Conservation (phyloP, 2,329 filamentous ascomycete species). For the Botryosphaeria dothidea region DNA sequence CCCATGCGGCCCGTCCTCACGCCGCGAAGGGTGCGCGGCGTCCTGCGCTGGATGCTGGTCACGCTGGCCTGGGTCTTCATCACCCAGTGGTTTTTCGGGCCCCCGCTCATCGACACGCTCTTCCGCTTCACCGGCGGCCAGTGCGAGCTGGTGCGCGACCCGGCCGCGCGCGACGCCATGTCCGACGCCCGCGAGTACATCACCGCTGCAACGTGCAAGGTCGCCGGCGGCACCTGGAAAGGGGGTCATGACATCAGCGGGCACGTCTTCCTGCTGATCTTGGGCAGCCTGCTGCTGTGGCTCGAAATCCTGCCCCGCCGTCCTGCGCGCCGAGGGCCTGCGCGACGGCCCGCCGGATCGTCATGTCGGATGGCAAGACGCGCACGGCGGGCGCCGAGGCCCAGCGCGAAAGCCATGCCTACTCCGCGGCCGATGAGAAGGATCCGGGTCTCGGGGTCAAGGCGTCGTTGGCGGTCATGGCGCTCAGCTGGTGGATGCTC, state of each 20-base stretch:
- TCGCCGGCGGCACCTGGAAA: constrained; percentile 78
- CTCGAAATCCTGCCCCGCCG: constrained; percentile 73
- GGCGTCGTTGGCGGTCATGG: constrained; percentile 59
- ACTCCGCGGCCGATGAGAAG: constrained; percentile 26
- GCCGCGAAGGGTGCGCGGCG: constrained; percentile 57
- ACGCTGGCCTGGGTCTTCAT: constrained; percentile 81
- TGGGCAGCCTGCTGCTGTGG: constrained; percentile 78
- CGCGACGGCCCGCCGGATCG: constrained; percentile 66
- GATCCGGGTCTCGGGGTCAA: constrained; percentile 55
- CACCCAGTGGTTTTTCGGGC: constrained; percentile 97
- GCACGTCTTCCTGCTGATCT: constrained; percentile 88
- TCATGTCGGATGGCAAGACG: constrained; percentile 66
- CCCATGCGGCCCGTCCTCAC: constrained; percentile 43
- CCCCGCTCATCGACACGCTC: constrained; percentile 83
- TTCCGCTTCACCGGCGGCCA: constrained; percentile 87
- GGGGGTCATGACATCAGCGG: constrained; percentile 97
- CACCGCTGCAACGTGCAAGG: constrained; percentile 79
- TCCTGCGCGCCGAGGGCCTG: constrained; percentile 49
- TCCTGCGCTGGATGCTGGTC: constrained; percentile 67
- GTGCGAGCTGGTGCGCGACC: constrained; percentile 64
- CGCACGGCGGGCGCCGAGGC: constrained; percentile 45
- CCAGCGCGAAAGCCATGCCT: constrained; percentile 29
- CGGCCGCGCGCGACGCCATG: constrained; percentile 49
- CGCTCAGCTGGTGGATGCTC: constrained; percentile 88
- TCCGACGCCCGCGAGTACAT: constrained; percentile 54